Base-by-base conservation (phyloP, 805 yeast genomes). In the Grigorovia yakushimaensis region DNA sequence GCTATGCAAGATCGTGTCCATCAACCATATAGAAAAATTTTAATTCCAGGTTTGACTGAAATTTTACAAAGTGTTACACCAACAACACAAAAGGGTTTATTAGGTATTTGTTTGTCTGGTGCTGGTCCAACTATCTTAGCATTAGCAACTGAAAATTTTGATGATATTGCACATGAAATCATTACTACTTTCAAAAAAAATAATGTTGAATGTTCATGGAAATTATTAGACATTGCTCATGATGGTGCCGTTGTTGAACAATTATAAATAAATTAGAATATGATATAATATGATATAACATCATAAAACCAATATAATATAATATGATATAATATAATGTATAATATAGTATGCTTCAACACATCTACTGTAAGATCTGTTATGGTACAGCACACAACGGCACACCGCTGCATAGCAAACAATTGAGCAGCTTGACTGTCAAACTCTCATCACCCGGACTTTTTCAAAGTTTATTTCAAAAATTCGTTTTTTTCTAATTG, bases 61-160 rank as follows among this genome's bases (percentile, higher is more conserved):
- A 87, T 93, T 43, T 73, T 93, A 55, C 72, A 79, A 6, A 74
- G 84, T 13, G 82, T 93, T 45, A 86, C 94, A 0, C 96, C 98
- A 40, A 73, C 77, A 41, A 72, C 85, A 5, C 85, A 86, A 62
- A 82, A 83, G 1, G 97, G 97, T 3, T 73, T 89, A 43, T 73
- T 93, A 49, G 98, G 98, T 45, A 87, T 93, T 57, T 93, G 98
- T 64, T 73, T 93, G 49, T 84, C 95, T 23, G 98, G 98, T 46
- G 98, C 98, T 6, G 98, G 98, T 8, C 98, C 98, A 48, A 93
- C 98, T 7, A 89, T 93, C 48, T 71, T 93, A 53, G 95, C 96
- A 39, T 74, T 93, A 52, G 98, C 98, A 4, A 88, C 96, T 4
- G 82, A 78, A 18, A 85, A 87, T 64, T 93, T 81, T 56, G 96